These are phyloP conservation scores for Hemileccinum rubropunctum DNA, from an alignment of 768 basidiomycete species.

Conservation along the genomic window DNA sequence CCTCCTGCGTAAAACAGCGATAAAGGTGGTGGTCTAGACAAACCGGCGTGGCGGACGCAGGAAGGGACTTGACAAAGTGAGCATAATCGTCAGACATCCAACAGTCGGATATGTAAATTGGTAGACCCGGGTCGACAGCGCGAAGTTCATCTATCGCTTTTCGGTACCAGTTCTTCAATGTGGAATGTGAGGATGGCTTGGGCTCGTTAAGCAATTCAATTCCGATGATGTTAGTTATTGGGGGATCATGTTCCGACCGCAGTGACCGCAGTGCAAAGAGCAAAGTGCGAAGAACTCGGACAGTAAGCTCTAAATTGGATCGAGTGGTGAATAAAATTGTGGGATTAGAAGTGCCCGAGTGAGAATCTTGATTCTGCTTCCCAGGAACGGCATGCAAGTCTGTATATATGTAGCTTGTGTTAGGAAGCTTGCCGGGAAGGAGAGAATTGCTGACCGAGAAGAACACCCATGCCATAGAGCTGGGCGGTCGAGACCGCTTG, in stretches of 20 bases:
- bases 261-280: slow-evolving; percentile 36
- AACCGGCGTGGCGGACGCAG: slow-evolving; percentile 37
- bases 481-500: slow-evolving; percentile 58
- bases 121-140: slow-evolving; percentile 49
- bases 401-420: slow-evolving; percentile 26
- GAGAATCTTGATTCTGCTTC: slow-evolving; percentile 68
- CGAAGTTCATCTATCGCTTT: slow-evolving; percentile 53
- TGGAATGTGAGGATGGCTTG: slow-evolving; percentile 44
- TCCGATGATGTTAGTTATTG: slow-evolving; percentile 48
- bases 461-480: slow-evolving; percentile 61
- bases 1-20: slow-evolving; percentile 68
- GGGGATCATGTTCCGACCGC: slow-evolving; percentile 46
- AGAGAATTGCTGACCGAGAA: slow-evolving; percentile 49
- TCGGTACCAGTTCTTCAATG: slow-evolving; percentile 63
- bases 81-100: slow-evolving; percentile 71
- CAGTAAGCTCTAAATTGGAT: slow-evolving; percentile 45
- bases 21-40: slow-evolving; percentile 84
- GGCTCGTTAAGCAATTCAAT: slow-evolving; percentile 64
- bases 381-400: slow-evolving; percentile 76
- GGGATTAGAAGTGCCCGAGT: slow-evolving; percentile 57
- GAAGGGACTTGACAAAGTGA: slow-evolving; percentile 43
- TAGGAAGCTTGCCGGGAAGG: slow-evolving; percentile 14
- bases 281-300: slow-evolving; percentile 47
- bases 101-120: slow-evolving; percentile 72
- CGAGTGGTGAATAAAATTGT: slow-evolving; percentile 47